phyloP scores from a whole-genome alignment of 1,139 yeast species.

The Kodamaea plutei region DNA sequence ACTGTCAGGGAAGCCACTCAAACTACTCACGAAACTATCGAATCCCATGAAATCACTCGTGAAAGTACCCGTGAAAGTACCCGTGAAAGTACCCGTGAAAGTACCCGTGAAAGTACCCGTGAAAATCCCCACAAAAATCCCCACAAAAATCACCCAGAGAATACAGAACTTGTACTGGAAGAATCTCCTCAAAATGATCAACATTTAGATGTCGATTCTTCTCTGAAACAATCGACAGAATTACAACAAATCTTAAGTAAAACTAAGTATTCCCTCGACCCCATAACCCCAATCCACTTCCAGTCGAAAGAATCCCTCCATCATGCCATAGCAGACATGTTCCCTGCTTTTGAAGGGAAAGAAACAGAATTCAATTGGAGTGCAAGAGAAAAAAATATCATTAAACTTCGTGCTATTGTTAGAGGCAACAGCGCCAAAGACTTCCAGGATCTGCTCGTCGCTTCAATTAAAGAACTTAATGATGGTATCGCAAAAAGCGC shows the following conservation, averaged over 20 bases:
- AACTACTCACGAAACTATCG: neutral
- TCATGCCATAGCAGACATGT: slow-evolving; percentile 15
- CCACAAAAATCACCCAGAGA: neutral
- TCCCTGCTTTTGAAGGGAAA: slow-evolving; percentile 56
- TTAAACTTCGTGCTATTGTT: slow-evolving; percentile 53
- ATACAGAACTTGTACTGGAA: neutral
- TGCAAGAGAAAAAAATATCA: slow-evolving; percentile 59
- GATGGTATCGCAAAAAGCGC: slow-evolving; percentile 70
- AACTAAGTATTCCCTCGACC: slow-evolving; percentile 25
- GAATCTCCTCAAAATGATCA: neutral
- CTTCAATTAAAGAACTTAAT: slow-evolving; percentile 39
- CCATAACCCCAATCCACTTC: slow-evolving; percentile 18
- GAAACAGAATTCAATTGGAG: slow-evolving; percentile 92
- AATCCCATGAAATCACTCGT: neutral
- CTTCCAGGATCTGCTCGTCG: slow-evolving; percentile 40
- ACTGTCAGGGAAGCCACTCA: neutral
- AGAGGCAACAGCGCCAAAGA: slow-evolving; percentile 50
- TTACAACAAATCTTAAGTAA: slow-evolving; percentile 10
- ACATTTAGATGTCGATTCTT: neutral
- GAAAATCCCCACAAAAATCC: neutral
- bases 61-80: neutral
- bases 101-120: neutral
- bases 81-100: neutral
- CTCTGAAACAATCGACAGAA: slow-evolving; percentile 4
- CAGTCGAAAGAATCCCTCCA: slow-evolving; percentile 16